These are phyloP conservation scores for Cryptosporidium meleagridis DNA, from an alignment of 169 alveolate species.

Conservation along the genomic window DNA sequence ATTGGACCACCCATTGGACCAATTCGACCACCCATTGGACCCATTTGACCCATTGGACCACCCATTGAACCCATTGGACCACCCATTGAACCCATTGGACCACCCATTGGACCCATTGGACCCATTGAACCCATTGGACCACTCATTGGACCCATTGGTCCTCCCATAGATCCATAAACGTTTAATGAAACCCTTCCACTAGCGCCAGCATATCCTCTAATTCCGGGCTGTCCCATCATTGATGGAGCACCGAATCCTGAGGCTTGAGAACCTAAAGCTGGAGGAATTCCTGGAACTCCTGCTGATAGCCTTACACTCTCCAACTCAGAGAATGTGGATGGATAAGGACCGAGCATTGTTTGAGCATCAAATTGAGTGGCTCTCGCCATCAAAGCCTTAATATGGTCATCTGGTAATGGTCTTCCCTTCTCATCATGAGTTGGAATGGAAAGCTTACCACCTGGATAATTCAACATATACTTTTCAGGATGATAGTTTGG, in stretches of 20 bases:
- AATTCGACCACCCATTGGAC: background rate
- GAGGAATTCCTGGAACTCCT: slow-evolving; percentile 38
- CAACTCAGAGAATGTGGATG: slow-evolving; percentile 43
- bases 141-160: background rate
- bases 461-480: slow-evolving; percentile 73
- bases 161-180: slow-evolving; percentile 15
- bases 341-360: slow-evolving; percentile 74
- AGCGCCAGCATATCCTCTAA: background rate
- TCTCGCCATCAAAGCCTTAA: slow-evolving; percentile 63
- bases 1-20: too few species aligned
- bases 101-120: background rate
- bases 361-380: slow-evolving; percentile 72
- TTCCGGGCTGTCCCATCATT: slow-evolving; percentile 4
- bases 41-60: background rate
- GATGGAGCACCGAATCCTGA: slow-evolving; percentile 6
- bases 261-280: background rate
- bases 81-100: background rate
- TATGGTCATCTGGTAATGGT: slow-evolving; percentile 65
- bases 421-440: slow-evolving; percentile 71
- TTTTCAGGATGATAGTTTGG: slow-evolving; percentile 66
- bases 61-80: background rate
- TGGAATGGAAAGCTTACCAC: slow-evolving; percentile 66
- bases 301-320: slow-evolving; percentile 28
- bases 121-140: background rate
- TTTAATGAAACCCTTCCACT: slow-evolving; percentile 3